Conservation (phyloP, 2,329 filamentous ascomycete genomes). For the Verticillium isaacii region DNA sequence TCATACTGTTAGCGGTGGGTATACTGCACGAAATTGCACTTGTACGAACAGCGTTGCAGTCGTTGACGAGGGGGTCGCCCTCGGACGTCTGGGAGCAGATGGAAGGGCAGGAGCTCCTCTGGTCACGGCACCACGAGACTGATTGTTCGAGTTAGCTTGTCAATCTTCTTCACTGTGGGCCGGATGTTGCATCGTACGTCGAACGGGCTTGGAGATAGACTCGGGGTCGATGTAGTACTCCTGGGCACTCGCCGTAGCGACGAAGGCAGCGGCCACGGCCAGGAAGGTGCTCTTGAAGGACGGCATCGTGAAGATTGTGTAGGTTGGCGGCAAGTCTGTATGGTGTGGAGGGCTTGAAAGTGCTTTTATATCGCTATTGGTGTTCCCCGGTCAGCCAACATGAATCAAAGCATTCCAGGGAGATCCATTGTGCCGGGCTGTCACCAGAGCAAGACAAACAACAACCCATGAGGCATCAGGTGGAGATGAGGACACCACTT, state of each 20-base stretch:
- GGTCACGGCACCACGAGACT: slow-evolving; percentile 62
- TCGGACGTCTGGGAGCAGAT: slow-evolving; percentile 62
- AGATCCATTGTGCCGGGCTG: not conserved
- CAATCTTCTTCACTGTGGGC: not conserved
- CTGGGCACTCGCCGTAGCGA: slow-evolving; percentile 39
- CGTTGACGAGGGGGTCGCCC: slow-evolving; percentile 53
- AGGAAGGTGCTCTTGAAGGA: slow-evolving; percentile 48
- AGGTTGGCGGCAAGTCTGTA: too few relatives aligned
- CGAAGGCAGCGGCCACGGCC: slow-evolving; percentile 49
- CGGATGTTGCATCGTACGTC: slow-evolving; percentile 38
- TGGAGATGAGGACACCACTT: not conserved
- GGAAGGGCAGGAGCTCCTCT: slow-evolving; percentile 61
- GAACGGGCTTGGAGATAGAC: slow-evolving; percentile 45
- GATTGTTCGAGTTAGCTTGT: slow-evolving; percentile 9
- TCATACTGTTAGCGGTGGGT: not conserved
- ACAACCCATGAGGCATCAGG: not conserved
- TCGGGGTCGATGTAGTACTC: slow-evolving; percentile 58
- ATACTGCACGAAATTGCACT: not conserved
- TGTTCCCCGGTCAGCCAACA: slow-evolving; percentile 10
- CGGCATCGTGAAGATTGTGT: slow-evolving; percentile 37
- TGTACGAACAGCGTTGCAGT: slow-evolving; percentile 58
- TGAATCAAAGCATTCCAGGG: slow-evolving; percentile 9
- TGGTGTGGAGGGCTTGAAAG: not conserved
- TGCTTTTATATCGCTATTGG: not conserved
- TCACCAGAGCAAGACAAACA: not conserved